These are phyloP conservation scores for Leersia perrieri DNA, from an alignment of 176 grass and related monocot species.

Conservation along the genomic window DNA sequence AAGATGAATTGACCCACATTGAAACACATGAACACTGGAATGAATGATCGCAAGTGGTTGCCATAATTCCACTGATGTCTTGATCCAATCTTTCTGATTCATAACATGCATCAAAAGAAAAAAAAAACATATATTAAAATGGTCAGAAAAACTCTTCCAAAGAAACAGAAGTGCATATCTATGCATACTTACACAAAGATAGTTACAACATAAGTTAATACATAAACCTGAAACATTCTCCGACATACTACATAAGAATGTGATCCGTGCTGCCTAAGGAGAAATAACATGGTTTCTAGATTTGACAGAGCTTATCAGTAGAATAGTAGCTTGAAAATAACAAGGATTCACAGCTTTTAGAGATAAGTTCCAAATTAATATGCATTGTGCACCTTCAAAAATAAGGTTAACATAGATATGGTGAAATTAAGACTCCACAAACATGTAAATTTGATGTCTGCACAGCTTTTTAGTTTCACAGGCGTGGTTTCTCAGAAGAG, in stretches of 20 bases:
- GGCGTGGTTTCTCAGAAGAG: neutral
- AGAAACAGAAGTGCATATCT: neutral
- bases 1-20: slow-evolving; percentile 88
- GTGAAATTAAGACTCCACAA: neutral
- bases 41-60: slow-evolving; percentile 95
- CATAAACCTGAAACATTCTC: neutral
- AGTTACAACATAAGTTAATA: neutral
- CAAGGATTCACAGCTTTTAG: neutral
- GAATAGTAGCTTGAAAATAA: neutral
- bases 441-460: neutral
- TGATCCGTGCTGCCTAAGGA: neutral
- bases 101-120: slow-evolving; percentile 27
- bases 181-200: neutral
- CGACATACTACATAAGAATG: neutral
- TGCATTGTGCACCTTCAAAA: neutral
- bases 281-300: neutral
- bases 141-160: neutral
- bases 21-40: slow-evolving; percentile 93
- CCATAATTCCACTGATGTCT: slow-evolving; percentile 91
- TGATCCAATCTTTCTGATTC: slow-evolving; percentile 87
- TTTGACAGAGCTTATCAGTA: neutral
- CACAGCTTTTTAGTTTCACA: neutral
- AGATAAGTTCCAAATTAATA: neutral
- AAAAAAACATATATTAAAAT: neutral
- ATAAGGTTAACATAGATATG: neutral